Conservation (phyloP, 1,284 basidiomycete species). For the Rugosomyces carneus region DNA sequence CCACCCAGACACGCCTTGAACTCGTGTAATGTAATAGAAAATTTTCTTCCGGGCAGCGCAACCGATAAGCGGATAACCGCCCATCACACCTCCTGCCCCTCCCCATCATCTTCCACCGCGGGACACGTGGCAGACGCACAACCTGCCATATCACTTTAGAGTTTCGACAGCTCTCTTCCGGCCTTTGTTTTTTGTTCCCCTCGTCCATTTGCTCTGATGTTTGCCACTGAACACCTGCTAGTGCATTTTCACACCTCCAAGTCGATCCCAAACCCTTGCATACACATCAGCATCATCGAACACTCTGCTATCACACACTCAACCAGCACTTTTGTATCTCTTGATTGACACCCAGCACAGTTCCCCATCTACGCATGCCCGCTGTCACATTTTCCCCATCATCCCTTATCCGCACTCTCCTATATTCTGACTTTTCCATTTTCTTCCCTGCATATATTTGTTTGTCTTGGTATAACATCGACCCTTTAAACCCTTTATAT, state of each 20-base stretch:
- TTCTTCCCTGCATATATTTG: not conserved
- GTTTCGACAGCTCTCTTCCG: not conserved
- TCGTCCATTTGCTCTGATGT: not conserved
- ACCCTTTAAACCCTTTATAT: not conserved
- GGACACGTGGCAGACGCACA: not conserved
- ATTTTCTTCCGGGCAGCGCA: not conserved
- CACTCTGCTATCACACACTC: not conserved
- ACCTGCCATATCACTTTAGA: not conserved
- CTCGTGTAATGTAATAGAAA: slow-evolving; percentile 21
- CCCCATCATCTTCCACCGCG: too few species aligned
- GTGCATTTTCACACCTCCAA: not conserved
- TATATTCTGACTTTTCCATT: not conserved
- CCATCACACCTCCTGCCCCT: too few species aligned
- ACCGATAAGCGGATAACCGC: too few species aligned
- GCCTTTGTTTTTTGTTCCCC: too few species aligned
- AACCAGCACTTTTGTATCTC: not conserved
- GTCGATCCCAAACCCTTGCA: not conserved
- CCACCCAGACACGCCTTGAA: slow-evolving; percentile 28
- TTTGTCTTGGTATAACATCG: not conserved
- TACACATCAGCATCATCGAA: not conserved
- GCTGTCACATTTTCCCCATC: not conserved
- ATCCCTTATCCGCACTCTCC: not conserved
- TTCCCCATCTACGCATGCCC: not conserved
- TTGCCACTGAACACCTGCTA: not conserved
- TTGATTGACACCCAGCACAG: not conserved